A percentile compares a stretch with the other conserved stretches of the same genome.
Evolutionary conservation across 2,329 filamentous ascomycete species (phyloP).

Genomic region (Aspergillus novofumigatus): DNA sequence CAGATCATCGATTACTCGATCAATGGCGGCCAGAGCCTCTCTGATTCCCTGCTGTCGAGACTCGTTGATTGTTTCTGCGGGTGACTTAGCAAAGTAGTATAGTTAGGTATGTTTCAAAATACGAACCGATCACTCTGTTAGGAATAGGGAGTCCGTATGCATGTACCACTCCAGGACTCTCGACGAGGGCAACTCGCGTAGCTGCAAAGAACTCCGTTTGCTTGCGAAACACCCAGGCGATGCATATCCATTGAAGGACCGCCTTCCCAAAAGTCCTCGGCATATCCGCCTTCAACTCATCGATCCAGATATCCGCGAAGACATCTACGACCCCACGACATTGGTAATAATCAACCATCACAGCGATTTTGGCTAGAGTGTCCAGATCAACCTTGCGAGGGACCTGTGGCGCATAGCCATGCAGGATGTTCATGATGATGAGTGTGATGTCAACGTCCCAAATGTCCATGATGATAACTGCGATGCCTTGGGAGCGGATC

Average conservation of each 20-base stretch:
- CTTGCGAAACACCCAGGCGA: neutral
- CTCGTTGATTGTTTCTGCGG: neutral
- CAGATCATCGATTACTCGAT: neutral
- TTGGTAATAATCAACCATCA: conserved; percentile 2
- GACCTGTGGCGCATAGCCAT: neutral
- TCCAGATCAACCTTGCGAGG: neutral
- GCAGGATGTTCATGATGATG: neutral
- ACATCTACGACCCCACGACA: neutral
- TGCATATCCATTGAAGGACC: neutral
- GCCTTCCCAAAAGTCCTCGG: neutral
- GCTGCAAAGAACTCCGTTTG: neutral
- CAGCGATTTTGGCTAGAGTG: neutral
- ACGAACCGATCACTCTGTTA: neutral
- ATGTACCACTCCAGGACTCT: neutral
- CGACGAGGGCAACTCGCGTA: neutral
- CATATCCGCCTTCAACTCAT: neutral
- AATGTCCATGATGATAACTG: neutral
- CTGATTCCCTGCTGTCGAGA: neutral
- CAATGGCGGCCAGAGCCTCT: neutral
- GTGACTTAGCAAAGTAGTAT: neutral
- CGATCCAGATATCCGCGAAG: neutral
- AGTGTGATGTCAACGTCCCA: neutral
- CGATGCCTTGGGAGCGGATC: neutral
- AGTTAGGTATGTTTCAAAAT: neutral
- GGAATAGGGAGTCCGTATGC: neutral